Conservation (phyloP, 345 rosid genomes). For the Syzygium aqueum region DNA sequence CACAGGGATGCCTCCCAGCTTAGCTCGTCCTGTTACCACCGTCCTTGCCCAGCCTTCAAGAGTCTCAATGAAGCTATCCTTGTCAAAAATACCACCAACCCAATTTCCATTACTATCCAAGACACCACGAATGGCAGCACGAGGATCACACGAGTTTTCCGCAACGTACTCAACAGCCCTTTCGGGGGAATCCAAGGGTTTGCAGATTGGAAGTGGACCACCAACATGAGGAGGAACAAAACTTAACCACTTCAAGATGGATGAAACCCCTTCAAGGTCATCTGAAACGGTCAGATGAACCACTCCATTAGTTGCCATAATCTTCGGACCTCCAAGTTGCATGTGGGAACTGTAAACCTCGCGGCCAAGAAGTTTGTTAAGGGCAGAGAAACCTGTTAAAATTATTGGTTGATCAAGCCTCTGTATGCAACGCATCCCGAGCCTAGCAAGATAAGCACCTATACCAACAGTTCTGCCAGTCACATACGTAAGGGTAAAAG, state of each 20-base stretch:
- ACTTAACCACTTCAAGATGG: conserved; percentile 94
- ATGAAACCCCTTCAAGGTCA: conserved; percentile 91
- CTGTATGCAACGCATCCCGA: conserved; percentile 99
- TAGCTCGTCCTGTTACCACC: conserved; percentile 99
- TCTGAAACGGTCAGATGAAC: conserved; percentile 96
- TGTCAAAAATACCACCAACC: conserved; percentile 96
- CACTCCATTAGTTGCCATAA: conserved; percentile 98
- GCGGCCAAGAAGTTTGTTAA: conserved; percentile 97
- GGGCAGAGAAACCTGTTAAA: conserved; percentile 94
- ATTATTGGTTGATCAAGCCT: conserved; percentile 98
- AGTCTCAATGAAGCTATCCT: conserved; percentile 83
- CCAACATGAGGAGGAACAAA: conserved; percentile 76
- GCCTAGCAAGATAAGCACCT: conserved; percentile 97
- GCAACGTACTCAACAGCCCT: conserved; percentile 83
- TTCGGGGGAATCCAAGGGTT: conserved; percentile 69
- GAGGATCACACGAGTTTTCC: conserved; percentile 93
- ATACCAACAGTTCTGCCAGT: conserved; percentile 97
- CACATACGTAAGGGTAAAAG: conserved; percentile 89
- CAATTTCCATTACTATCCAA: conserved; percentile 63
- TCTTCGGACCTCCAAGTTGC: conserved; percentile 99
- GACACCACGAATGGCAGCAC: conserved; percentile 82
- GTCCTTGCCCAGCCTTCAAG: conserved; percentile 99
- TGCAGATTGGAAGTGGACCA: conserved; percentile 65
- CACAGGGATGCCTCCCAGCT: conserved; percentile 96
- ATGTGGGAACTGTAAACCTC: conserved; percentile 99